Conservation (phyloP, 345 rosid genomes). For the Populus alba region DNA sequence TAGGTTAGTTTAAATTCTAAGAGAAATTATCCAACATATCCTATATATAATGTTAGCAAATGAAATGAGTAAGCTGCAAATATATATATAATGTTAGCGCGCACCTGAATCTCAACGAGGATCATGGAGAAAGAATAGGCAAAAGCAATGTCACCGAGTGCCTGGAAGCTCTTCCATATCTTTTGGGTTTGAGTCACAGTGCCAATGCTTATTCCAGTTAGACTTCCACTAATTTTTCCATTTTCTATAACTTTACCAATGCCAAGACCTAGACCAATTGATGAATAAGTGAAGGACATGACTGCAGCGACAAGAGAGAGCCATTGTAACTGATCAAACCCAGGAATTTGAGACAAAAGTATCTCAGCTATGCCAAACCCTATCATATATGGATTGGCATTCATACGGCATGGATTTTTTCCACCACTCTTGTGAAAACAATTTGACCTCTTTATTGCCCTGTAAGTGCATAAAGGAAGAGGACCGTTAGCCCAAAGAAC, state of each 20-base stretch:
- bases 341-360: slow-evolving; percentile 73
- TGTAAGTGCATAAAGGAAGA: slow-evolving; percentile 18
- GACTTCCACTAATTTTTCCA: slow-evolving; percentile 56
- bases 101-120: slow-evolving; percentile 84
- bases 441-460: slow-evolving; percentile 61
- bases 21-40: neutral
- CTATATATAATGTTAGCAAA: neutral
- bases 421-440: slow-evolving; percentile 51
- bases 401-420: slow-evolving; percentile 42
- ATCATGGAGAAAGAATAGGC: slow-evolving; percentile 85
- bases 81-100: neutral
- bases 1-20: neutral
- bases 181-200: slow-evolving; percentile 55
- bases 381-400: slow-evolving; percentile 62
- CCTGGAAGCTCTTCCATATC: slow-evolving; percentile 85
- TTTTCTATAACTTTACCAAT: slow-evolving; percentile 63
- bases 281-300: slow-evolving; percentile 92
- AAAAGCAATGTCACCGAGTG: slow-evolving; percentile 89
- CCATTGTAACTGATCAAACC: slow-evolving; percentile 86
- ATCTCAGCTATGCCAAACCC: slow-evolving; percentile 58
- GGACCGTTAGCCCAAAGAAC: neutral
- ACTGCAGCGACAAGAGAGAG: slow-evolving; percentile 84
- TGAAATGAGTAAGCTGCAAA: neutral
- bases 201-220: slow-evolving; percentile 70
- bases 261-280: slow-evolving; percentile 87